Percentiles rank a stretch among this genome's conserved stretches.
Evolutionary conservation across 371 early-diverging fungal genomes (phyloP).

Genomic region (Mortierella sp.): DNA sequence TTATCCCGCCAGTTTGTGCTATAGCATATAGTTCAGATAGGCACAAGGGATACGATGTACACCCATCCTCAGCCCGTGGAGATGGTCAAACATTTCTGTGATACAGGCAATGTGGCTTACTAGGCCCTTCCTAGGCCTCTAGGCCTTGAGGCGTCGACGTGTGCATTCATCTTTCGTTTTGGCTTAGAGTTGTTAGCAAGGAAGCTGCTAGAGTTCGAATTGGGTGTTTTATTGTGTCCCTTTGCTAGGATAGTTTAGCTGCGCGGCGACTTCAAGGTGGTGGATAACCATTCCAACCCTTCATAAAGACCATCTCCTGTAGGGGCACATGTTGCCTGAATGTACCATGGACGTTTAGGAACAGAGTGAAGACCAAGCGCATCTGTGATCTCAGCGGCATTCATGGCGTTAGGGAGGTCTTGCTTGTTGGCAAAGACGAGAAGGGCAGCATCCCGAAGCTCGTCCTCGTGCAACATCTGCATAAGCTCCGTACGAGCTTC

Average conservation of each 20-base stretch:
- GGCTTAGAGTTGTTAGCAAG: too few species aligned
- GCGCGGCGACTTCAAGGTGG: slow-evolving; percentile 68
- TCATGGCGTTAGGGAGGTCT: slow-evolving; percentile 91
- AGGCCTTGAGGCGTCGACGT: too few species aligned
- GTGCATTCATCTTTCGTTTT: too few species aligned
- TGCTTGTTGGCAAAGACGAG: slow-evolving; percentile 94
- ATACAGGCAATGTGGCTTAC: too few species aligned
- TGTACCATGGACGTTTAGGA: slow-evolving; percentile 89
- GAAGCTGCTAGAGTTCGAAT: too few species aligned
- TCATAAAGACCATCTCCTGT: slow-evolving; percentile 96
- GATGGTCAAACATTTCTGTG: too few species aligned
- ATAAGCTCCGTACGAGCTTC: slow-evolving; percentile 90
- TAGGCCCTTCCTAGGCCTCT: too few species aligned
- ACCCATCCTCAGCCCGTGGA: too few species aligned
- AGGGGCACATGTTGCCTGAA: slow-evolving; percentile 94
- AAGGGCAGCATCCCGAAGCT: slow-evolving; percentile 83
- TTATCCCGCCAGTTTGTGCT: too few species aligned
- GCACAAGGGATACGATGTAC: too few species aligned
- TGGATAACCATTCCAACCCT: slow-evolving; percentile 86
- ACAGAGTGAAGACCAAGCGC: slow-evolving; percentile 85
- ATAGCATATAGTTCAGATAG: too few species aligned
- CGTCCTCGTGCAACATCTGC: slow-evolving; percentile 90
- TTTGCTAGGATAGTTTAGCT: slow-evolving; percentile 51
- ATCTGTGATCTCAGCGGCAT: slow-evolving; percentile 85
- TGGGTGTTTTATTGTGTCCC: slow-evolving; percentile 3